Evolutionary conservation across 2,329 filamentous ascomycete genomes (phyloP).

Genomic region (Emydomyces testavorans): DNA sequence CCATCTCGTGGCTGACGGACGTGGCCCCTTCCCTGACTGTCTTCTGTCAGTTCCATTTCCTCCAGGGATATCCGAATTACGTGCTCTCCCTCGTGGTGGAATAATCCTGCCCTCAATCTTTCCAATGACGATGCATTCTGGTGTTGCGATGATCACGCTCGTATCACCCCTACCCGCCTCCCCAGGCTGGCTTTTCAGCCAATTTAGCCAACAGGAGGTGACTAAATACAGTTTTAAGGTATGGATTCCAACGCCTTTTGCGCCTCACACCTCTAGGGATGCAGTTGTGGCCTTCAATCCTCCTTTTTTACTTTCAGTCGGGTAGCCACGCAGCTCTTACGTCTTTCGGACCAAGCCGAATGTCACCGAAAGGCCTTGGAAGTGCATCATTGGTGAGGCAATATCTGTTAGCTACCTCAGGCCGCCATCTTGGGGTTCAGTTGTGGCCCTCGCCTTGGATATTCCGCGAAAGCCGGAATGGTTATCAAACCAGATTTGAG

Average conservation of each 20-base stretch:
- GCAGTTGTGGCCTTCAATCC: not conserved
- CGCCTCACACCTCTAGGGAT: not conserved
- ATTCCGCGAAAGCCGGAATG: not conserved
- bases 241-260: not conserved
- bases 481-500: not conserved
- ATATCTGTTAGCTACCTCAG: not conserved
- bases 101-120: not conserved
- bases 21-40: not conserved
- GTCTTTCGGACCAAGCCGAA: not conserved
- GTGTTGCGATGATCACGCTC: not conserved
- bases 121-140: not conserved
- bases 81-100: not conserved
- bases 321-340: slow-evolving; percentile 14
- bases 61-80: not conserved
- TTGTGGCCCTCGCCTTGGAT: slow-evolving; percentile 2
- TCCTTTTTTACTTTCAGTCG: slow-evolving; percentile 10
- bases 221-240: not conserved
- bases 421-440: not conserved
- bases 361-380: not conserved
- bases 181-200: not conserved
- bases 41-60: not conserved
- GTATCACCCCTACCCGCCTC: slow-evolving; percentile 4
- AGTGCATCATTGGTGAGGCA: not conserved
- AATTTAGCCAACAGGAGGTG: slow-evolving; percentile 3
- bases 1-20: not conserved